Percentiles rank a stretch among this genome's conserved stretches.
Conservation (phyloP, 108 stramenopile genomes). For the Chaetoceros tenuissimus region DNA sequence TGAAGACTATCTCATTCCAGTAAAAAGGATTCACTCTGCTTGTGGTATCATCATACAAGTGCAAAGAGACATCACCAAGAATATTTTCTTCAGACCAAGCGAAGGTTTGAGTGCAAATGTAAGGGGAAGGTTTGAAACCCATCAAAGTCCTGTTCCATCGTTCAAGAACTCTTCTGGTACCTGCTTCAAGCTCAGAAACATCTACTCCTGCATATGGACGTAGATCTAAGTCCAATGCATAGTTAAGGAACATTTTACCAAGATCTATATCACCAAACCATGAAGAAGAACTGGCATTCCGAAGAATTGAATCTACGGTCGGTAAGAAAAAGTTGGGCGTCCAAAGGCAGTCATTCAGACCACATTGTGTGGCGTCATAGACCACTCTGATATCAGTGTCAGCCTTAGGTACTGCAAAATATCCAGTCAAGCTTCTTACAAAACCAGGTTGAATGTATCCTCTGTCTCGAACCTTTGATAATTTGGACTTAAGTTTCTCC, state of each 20-base stretch:
- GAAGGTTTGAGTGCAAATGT: slow-evolving; percentile 7
- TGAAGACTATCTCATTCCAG: slow-evolving; percentile 14
- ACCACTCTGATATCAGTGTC: slow-evolving; percentile 32
- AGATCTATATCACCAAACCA: slow-evolving; percentile 19
- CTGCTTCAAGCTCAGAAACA: slow-evolving; percentile 1
- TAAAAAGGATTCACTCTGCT: slow-evolving; percentile 26
- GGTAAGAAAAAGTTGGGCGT: slow-evolving; percentile 26
- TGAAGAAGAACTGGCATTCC: slow-evolving; percentile 6
- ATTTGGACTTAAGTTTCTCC: slow-evolving; percentile 1
- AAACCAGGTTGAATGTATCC: slow-evolving; percentile 2
- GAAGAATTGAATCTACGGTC: slow-evolving; percentile 14
- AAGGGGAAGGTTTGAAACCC: slow-evolving; percentile 27
- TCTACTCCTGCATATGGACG: slow-evolving; percentile 10
- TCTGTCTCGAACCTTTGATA: neutral
- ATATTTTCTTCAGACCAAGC: slow-evolving; percentile 14
- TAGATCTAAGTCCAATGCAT: slow-evolving; percentile 13
- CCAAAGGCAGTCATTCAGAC: slow-evolving; percentile 23
- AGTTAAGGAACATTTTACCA: slow-evolving; percentile 38
- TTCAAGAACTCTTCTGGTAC: slow-evolving; percentile 1
- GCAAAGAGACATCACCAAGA: slow-evolving; percentile 8
- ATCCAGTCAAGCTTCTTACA: neutral
- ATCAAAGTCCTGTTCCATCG: slow-evolving; percentile 15
- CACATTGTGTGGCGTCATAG: slow-evolving; percentile 27
- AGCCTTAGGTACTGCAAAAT: slow-evolving; percentile 24
- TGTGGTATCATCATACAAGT: neutral